Evolutionary conservation across 169 alveolate species (phyloP).

Genomic region (Plasmodium vivax): DNA sequence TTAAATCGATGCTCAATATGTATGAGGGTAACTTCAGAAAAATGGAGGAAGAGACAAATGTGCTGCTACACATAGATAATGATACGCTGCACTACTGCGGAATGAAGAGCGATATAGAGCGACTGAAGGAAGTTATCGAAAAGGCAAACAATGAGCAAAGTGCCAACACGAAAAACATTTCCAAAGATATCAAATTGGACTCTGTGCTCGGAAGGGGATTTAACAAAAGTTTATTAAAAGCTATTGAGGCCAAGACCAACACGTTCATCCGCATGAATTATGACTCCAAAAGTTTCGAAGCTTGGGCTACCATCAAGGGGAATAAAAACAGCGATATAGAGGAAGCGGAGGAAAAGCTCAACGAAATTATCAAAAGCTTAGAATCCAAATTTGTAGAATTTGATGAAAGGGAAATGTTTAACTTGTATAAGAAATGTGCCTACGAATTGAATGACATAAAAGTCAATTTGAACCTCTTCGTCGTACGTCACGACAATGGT

Average conservation of each 20-base stretch:
- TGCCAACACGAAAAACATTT: conserved; percentile 11
- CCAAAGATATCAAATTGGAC: conserved; percentile 40
- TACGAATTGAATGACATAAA: conserved; percentile 70
- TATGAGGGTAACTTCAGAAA: conserved; percentile 49
- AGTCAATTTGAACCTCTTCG: conserved; percentile 40
- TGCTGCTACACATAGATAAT: conserved; percentile 45
- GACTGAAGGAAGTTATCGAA: conserved; percentile 55
- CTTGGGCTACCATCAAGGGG: conserved; percentile 59
- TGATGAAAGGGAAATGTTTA: conserved; percentile 52
- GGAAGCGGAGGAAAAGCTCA: conserved; percentile 60
- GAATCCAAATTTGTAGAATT: conserved; percentile 29
- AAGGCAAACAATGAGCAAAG: conserved; percentile 45
- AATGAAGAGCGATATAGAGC: conserved; percentile 42
- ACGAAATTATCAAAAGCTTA: conserved; percentile 22
- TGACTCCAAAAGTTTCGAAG: conserved; percentile 49
- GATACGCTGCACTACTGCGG: conserved; percentile 63
- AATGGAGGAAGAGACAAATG: conserved; percentile 71
- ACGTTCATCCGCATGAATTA: conserved; percentile 60
- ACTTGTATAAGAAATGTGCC: conserved; percentile 39
- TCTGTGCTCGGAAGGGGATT: conserved; percentile 60
- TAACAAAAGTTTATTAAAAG: conserved; percentile 44
- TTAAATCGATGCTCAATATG: conserved; percentile 53
- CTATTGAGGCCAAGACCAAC: conserved; percentile 26
- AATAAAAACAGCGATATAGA: conserved; percentile 31
- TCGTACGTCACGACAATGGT: conserved; percentile 63